phyloP scores from a whole-genome alignment of 2,329 filamentous ascomycete species.

The Periconia macrospinosa region DNA sequence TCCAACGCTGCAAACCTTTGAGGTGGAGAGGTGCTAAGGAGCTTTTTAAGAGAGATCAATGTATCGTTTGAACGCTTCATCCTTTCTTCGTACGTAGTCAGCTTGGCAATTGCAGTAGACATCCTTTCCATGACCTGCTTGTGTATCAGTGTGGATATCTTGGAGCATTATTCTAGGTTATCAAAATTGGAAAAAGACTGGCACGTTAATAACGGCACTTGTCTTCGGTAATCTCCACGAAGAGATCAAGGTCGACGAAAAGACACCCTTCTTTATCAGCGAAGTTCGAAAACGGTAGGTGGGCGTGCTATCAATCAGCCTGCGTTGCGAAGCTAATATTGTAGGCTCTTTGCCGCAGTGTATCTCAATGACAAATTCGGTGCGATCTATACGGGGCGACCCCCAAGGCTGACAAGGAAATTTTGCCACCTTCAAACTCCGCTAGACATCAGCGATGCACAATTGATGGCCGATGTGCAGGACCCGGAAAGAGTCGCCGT shows the following conservation, averaged over 20 bases:
- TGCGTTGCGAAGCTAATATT: not conserved
- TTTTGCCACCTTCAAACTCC: conserved; percentile 59
- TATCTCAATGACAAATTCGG: conserved; percentile 53
- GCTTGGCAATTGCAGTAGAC: no score
- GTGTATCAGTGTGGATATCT: no score
- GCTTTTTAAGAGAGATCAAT: no score
- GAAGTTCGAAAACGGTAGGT: conserved; percentile 35
- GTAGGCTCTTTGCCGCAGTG: conserved; percentile 27
- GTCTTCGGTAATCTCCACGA: conserved; percentile 43
- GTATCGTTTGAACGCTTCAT: no score
- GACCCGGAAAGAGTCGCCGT: conserved; percentile 44
- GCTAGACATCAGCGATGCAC: conserved; percentile 56
- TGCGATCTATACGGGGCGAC: conserved; percentile 58
- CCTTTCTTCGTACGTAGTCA: no score
- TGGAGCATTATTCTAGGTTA: conserved; percentile 29
- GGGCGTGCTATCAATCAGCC: not conserved
- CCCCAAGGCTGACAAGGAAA: conserved; percentile 55
- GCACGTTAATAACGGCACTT: conserved; percentile 30
- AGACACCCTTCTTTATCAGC: conserved; percentile 39
- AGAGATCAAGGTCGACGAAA: conserved; percentile 33
- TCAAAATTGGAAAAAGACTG: conserved; percentile 36
- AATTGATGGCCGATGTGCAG: conserved; percentile 50
- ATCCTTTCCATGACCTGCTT: no score
- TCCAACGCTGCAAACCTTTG: no score
- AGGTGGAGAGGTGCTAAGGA: no score